Percentiles rank a stretch among this genome's conserved stretches.
Evolutionary conservation across 176 grass and related monocot species (phyloP).

Genomic region (Triticum urartu): DNA sequence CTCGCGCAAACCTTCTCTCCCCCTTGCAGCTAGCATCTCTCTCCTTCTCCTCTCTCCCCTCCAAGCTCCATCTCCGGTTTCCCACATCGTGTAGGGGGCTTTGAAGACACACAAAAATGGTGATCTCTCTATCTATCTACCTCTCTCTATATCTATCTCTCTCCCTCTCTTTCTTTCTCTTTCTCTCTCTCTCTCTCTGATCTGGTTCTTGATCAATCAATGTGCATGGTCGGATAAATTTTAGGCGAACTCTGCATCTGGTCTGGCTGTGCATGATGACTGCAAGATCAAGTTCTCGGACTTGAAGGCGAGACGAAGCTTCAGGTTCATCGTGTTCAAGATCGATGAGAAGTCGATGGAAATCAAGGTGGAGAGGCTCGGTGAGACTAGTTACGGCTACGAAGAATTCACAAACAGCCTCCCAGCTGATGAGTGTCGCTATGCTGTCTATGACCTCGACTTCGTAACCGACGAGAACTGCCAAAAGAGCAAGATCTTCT

Average conservation of each 20-base stretch:
- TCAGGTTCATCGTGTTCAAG: constrained; percentile 80
- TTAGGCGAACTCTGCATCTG: constrained; percentile 70
- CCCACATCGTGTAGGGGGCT: neutral
- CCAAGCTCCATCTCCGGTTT: neutral
- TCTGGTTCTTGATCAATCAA: neutral
- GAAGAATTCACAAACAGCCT: constrained; percentile 67
- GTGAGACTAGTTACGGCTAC: constrained; percentile 50
- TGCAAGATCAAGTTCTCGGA: constrained; percentile 77
- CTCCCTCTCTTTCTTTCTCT: neutral
- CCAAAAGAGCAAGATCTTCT: constrained; percentile 99
- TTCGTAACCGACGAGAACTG: constrained; percentile 84
- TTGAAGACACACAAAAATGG: constrained; percentile 17
- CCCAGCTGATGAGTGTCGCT: constrained; percentile 72
- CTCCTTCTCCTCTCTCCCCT: neutral
- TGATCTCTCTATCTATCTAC: neutral
- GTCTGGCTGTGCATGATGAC: constrained; percentile 62
- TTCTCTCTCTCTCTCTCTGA: neutral
- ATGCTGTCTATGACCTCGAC: constrained; percentile 85
- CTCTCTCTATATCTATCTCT: neutral
- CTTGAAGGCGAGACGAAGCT: constrained; percentile 55
- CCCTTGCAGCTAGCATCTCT: constrained; percentile 30
- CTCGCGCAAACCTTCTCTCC: constrained; percentile 6
- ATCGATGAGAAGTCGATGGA: constrained; percentile 65
- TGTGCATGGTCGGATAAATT: neutral
- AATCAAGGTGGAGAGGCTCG: constrained; percentile 71